phyloP scores from a whole-genome alignment of 208 protist genomes.

The Sergeia podlipaevii region DNA sequence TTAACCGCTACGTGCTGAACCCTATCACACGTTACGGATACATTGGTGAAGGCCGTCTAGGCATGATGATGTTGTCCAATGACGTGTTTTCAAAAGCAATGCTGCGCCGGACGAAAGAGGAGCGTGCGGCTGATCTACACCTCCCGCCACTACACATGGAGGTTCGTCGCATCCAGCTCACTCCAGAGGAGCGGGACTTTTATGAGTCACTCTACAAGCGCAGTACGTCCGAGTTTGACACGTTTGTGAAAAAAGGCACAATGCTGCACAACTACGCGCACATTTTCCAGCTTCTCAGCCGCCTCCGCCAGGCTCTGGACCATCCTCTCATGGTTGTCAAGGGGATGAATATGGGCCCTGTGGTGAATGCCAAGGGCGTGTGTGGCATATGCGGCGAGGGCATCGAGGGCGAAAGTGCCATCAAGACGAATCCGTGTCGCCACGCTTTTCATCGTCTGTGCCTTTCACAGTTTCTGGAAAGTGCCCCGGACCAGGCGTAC shows the following conservation, averaged over 20 bases:
- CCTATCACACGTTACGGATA: conserved; percentile 94
- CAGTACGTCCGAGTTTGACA: conserved; percentile 87
- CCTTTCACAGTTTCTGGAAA: conserved; percentile 84
- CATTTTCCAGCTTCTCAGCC: conserved; percentile 93
- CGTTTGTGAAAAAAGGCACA: conserved; percentile 87
- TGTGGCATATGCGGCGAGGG: conserved; percentile 85
- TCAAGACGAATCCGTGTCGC: conserved; percentile 70
- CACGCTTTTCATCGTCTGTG: conserved; percentile 87
- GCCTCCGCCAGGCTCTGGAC: conserved; percentile 90
- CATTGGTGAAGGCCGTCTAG: conserved; percentile 81
- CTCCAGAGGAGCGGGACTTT: conserved; percentile 84
- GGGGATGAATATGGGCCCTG: conserved; percentile 57
- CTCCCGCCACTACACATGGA: conserved; percentile 66
- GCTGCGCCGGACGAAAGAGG: conserved; percentile 90
- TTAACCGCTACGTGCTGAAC: conserved; percentile 93
- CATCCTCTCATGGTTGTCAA: conserved; percentile 85
- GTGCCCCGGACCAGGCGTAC: conserved; percentile 63
- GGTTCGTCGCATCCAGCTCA: conserved; percentile 53
- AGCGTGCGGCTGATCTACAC: conserved; percentile 80
- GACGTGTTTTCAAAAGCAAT: conserved; percentile 86
- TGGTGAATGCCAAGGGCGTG: conserved; percentile 61
- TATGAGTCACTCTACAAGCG: conserved; percentile 93
- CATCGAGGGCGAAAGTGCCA: conserved; percentile 37
- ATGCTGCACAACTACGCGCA: conserved; percentile 94
- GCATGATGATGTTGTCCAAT: conserved; percentile 86